Conservation (phyloP, 345 rosid species). For the Combretum micranthum region DNA sequence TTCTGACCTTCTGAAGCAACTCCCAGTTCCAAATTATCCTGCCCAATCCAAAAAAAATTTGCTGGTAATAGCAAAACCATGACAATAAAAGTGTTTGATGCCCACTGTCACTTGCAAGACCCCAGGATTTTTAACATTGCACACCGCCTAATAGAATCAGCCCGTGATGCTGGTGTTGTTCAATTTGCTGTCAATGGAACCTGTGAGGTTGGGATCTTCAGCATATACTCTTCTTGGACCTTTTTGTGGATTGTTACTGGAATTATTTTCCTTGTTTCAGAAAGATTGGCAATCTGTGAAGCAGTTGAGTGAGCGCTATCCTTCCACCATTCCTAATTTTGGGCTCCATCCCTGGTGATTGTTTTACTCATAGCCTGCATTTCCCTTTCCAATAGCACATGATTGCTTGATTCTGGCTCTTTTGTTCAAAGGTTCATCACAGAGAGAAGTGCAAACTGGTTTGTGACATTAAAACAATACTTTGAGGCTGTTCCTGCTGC, state of each 20-base stretch:
- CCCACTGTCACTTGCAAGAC: constrained; percentile 97
- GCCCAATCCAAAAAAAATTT: no score
- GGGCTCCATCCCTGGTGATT: constrained; percentile 88
- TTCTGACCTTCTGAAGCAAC: no score
- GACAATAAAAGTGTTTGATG: constrained; percentile 64
- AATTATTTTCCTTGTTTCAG: constrained; percentile 20
- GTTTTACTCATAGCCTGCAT: background rate
- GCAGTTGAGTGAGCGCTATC: constrained; percentile 54
- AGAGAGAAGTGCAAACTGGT: constrained; percentile 76
- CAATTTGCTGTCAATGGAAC: constrained; percentile 83
- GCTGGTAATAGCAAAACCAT: no score
- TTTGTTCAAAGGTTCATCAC: constrained; percentile 39
- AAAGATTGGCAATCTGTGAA: constrained; percentile 81
- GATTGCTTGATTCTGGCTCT: background rate
- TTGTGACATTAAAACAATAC: constrained; percentile 50
- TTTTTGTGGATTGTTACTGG: background rate
- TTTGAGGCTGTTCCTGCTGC: constrained; percentile 71
- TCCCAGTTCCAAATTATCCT: no score
- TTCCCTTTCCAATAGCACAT: background rate
- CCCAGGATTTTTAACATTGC: constrained; percentile 59
- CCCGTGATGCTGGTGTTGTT: constrained; percentile 50
- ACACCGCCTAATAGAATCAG: constrained; percentile 54
- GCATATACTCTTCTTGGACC: background rate
- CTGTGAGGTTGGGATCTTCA: constrained; percentile 39
- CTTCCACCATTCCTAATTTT: constrained; percentile 80